phyloP scores from a whole-genome alignment of 306 rosid species.

The Rosa persica region DNA sequence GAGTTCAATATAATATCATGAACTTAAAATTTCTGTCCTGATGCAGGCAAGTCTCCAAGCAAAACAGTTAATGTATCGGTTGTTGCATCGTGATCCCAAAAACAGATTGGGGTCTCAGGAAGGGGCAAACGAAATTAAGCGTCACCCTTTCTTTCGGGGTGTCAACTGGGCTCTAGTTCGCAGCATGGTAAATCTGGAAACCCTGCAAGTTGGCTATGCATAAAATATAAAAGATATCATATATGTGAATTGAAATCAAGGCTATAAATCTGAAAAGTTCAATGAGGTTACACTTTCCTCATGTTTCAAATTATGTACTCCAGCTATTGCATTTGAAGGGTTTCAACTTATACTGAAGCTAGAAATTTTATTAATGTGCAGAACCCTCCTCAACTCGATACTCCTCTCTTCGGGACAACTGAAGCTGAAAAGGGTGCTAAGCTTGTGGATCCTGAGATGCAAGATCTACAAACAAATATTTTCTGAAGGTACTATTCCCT shows the following conservation, averaged over 20 bases:
- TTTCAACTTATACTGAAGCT: not conserved
- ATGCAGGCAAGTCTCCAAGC: conserved; percentile 77
- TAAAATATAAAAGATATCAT: not conserved
- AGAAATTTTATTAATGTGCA: conserved; percentile 26
- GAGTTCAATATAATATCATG: not conserved
- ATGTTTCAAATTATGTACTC: not conserved
- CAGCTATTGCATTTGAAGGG: not conserved
- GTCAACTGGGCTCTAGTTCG: conserved; percentile 94
- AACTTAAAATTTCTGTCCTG: conserved; percentile 2
- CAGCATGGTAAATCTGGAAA: conserved; percentile 56
- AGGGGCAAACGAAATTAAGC: conserved; percentile 87
- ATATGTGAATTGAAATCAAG: not conserved
- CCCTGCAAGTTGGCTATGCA: not conserved
- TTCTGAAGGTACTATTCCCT: conserved; percentile 49
- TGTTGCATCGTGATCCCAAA: conserved; percentile 81
- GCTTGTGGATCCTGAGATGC: conserved; percentile 47
- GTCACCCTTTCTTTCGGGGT: conserved; percentile 77
- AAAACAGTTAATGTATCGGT: conserved; percentile 72
- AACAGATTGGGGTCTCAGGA: conserved; percentile 74
- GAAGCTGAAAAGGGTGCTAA: conserved; percentile 53
- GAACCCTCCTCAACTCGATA: conserved; percentile 86
- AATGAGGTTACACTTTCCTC: not conserved
- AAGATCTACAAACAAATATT: conserved; percentile 54
- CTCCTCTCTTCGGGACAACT: conserved; percentile 45
- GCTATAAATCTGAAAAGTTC: not conserved